A percentile compares a stretch with the other conserved stretches of the same genome.
Conservation (phyloP, 2,329 filamentous ascomycete genomes). For the Madurella mycetomatis region DNA sequence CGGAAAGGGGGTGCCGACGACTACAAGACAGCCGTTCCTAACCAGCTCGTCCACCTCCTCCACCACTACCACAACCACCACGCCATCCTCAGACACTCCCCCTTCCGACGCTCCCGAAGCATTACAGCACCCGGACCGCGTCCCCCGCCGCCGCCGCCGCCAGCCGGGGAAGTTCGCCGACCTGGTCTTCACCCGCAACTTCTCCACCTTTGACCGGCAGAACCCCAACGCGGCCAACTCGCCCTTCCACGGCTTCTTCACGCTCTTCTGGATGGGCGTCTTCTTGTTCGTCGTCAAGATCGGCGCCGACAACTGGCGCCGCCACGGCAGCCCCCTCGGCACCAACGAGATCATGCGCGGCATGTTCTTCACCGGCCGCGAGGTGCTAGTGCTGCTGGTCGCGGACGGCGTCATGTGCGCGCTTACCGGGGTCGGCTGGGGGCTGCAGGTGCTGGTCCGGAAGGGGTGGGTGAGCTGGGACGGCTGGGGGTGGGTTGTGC, state of each 20-base stretch:
- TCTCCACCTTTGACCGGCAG: constrained; percentile 70
- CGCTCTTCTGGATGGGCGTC: constrained; percentile 71
- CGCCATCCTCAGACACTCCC: too few relatives aligned
- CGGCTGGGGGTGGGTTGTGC: constrained; percentile 65
- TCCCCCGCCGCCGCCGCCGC: not conserved
- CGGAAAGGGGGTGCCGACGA: too few relatives aligned
- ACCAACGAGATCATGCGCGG: constrained; percentile 66
- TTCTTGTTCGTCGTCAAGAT: constrained; percentile 63
- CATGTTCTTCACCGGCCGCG: constrained; percentile 50
- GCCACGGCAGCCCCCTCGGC: constrained; percentile 65
- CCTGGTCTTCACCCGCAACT: constrained; percentile 67
- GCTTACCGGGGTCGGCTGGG: constrained; percentile 59
- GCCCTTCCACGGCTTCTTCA: constrained; percentile 75
- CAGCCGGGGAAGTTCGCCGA: constrained; percentile 39
- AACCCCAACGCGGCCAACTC: constrained; percentile 61
- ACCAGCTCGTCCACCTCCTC: too few relatives aligned
- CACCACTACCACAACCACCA: too few relatives aligned
- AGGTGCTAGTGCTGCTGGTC: constrained; percentile 51
- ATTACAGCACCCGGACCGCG: not conserved
- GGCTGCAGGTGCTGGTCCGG: constrained; percentile 56
- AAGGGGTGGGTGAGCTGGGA: constrained; percentile 64
- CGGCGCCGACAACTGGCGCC: constrained; percentile 62
- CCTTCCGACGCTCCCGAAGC: too few relatives aligned
- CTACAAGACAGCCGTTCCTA: too few relatives aligned
- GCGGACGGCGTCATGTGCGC: constrained; percentile 68